phyloP scores from a whole-genome alignment of 2,329 filamentous ascomycete genomes.

The Phialocephala subalpina region DNA sequence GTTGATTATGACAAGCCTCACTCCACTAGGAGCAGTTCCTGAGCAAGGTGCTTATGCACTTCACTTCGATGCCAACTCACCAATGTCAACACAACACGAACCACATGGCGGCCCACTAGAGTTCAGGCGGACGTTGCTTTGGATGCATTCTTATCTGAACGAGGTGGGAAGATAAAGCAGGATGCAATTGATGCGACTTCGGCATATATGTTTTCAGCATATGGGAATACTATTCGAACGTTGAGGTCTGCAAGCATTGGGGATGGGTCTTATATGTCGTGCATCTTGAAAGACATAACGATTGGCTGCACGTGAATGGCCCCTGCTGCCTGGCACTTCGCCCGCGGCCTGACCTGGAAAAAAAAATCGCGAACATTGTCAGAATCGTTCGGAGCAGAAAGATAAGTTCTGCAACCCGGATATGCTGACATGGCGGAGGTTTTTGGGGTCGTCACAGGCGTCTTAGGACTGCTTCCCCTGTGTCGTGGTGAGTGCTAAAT shows the following conservation, averaged over 20 bases:
- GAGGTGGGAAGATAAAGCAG: not conserved
- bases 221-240: not conserved
- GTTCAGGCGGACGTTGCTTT: conserved; percentile 1
- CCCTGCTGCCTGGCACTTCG: conserved; percentile 21
- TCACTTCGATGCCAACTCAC: not conserved
- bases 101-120: not conserved
- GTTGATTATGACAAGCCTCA: not conserved
- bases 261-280: conserved; percentile 2
- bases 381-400: not conserved
- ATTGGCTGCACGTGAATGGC: conserved; percentile 26
- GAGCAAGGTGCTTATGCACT: conserved; percentile 6
- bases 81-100: conserved; percentile 8
- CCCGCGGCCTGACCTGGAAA: conserved; percentile 6
- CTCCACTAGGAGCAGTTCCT: not conserved
- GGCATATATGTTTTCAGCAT: not conserved
- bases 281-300: conserved; percentile 5
- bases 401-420: not conserved
- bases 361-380: conserved; percentile 5
- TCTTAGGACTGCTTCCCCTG: conserved; percentile 35
- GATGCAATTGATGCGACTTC: not conserved
- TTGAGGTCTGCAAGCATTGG: not conserved
- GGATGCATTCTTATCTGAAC: not conserved
- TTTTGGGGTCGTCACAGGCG: conserved; percentile 37
- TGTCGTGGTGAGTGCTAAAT: conserved; percentile 35
- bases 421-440: conserved; percentile 31